phyloP scores from a whole-genome alignment of 495 filamentous ascomycete genomes.

The Annulohypoxylon nitens region DNA sequence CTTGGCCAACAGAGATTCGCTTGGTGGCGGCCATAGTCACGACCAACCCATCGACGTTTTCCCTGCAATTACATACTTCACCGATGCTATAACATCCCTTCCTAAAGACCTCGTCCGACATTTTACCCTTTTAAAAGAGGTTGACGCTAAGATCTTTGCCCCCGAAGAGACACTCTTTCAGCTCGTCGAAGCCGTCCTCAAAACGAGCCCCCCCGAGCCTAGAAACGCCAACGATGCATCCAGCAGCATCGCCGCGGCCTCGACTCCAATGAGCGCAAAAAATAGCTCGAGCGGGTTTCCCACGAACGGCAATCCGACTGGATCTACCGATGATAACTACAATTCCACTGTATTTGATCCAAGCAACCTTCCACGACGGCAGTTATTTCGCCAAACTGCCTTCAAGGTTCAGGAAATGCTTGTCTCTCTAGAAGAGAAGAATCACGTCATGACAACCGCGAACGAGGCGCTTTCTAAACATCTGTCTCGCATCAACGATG shows the following conservation, averaged over 20 bases:
- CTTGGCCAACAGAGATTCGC: constrained; percentile 55
- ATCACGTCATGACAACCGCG: constrained; percentile 91
- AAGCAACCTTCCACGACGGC: constrained; percentile 69
- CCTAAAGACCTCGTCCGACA: constrained; percentile 95
- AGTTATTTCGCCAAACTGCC: constrained; percentile 72
- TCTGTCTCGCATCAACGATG: constrained; percentile 81
- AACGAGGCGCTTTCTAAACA: constrained; percentile 90
- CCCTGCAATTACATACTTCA: constrained; percentile 93
- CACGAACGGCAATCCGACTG: constrained; percentile 47
- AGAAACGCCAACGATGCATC: constrained; percentile 58
- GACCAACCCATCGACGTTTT: constrained; percentile 76
- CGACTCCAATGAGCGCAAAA: constrained; percentile 60
- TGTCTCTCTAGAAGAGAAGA: constrained; percentile 92
- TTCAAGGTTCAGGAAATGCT: constrained; percentile 79
- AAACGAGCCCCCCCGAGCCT: constrained; percentile 65
- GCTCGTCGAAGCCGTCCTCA: constrained; percentile 75
- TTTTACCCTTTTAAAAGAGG: constrained; percentile 94
- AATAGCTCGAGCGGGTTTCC: constrained; percentile 58
- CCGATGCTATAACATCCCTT: constrained; percentile 90
- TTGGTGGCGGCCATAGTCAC: constrained; percentile 57
- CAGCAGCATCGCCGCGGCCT: constrained; percentile 56
- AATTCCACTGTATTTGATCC: constrained; percentile 59
- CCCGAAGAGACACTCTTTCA: constrained; percentile 78
- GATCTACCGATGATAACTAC: constrained; percentile 56
- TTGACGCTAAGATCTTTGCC: constrained; percentile 91